Conservation (phyloP, 2,329 filamentous ascomycete species). For the Hypoxylon sp. region DNA sequence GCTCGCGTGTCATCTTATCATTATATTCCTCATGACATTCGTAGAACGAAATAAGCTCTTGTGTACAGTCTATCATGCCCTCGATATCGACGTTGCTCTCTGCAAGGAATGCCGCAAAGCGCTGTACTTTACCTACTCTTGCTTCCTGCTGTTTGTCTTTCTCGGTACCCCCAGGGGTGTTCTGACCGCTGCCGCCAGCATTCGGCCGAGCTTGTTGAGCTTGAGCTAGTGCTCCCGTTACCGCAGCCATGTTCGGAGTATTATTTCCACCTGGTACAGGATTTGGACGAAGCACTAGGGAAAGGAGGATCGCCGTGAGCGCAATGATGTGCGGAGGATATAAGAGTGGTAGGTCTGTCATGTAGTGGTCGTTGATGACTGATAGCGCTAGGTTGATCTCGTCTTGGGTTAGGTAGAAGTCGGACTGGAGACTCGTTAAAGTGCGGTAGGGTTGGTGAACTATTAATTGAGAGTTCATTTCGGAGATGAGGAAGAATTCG, state of each 20-base stretch:
- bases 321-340: slow-evolving; percentile 90
- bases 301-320: slow-evolving; percentile 87
- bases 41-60: slow-evolving; percentile 92
- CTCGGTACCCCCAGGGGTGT: slow-evolving; percentile 47
- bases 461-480: slow-evolving; percentile 91
- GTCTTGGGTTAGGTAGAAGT: slow-evolving; percentile 81
- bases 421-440: slow-evolving; percentile 77
- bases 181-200: slow-evolving; percentile 47
- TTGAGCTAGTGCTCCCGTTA: slow-evolving; percentile 65
- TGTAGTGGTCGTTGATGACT: slow-evolving; percentile 92
- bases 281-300: slow-evolving; percentile 82
- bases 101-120: slow-evolving; percentile 82
- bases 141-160: slow-evolving; percentile 68
- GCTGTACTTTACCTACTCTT: slow-evolving; percentile 75
- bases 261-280: slow-evolving; percentile 49
- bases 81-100: slow-evolving; percentile 89
- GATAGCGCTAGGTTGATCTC: slow-evolving; percentile 84
- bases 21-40: slow-evolving; percentile 76
- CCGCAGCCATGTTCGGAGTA: slow-evolving; percentile 64
- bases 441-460: slow-evolving; percentile 92
- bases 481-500: slow-evolving; percentile 92
- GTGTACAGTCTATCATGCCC: slow-evolving; percentile 88
- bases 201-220: slow-evolving; percentile 56
- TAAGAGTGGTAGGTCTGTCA: slow-evolving; percentile 90
- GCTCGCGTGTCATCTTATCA: slow-evolving; percentile 71